Evolutionary conservation across 148 eudicot species (phyloP).

Genomic region (Chenopodium quinoa): DNA sequence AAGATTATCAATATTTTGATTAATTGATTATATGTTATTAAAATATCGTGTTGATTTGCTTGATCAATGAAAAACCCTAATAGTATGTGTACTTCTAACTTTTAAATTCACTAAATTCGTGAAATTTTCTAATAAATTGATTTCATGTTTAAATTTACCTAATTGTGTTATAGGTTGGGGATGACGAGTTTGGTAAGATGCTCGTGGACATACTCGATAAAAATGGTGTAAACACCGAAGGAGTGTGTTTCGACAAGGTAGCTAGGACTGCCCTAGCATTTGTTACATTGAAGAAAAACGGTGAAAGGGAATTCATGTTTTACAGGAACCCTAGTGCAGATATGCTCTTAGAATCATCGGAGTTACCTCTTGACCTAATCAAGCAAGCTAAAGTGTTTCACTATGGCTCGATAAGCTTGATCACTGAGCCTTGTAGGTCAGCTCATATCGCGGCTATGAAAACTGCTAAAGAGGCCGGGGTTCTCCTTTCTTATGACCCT

Average conservation of each 20-base stretch:
- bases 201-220: slow-evolving; percentile 45
- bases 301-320: slow-evolving; percentile 70
- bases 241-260: slow-evolving; percentile 39
- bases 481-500: slow-evolving; percentile 61
- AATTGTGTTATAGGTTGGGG: slow-evolving; percentile 40
- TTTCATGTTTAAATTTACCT: neutral
- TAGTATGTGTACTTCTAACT: too few species aligned
- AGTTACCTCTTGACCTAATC: slow-evolving; percentile 46
- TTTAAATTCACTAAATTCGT: too few species aligned
- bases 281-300: slow-evolving; percentile 46
- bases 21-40: too few species aligned
- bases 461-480: slow-evolving; percentile 51
- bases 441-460: slow-evolving; percentile 60
- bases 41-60: too few species aligned
- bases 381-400: slow-evolving; percentile 52
- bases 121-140: too few species aligned
- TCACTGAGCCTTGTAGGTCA: slow-evolving; percentile 53
- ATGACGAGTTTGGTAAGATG: slow-evolving; percentile 67
- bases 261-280: slow-evolving; percentile 67
- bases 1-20: too few species aligned
- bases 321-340: slow-evolving; percentile 73
- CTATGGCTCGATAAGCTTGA: slow-evolving; percentile 65
- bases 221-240: slow-evolving; percentile 46
- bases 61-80: too few species aligned
- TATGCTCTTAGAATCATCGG: slow-evolving; percentile 44